Base-by-base conservation (phyloP, 1,284 basidiomycete genomes). In the Salmacisia buchloeana region DNA sequence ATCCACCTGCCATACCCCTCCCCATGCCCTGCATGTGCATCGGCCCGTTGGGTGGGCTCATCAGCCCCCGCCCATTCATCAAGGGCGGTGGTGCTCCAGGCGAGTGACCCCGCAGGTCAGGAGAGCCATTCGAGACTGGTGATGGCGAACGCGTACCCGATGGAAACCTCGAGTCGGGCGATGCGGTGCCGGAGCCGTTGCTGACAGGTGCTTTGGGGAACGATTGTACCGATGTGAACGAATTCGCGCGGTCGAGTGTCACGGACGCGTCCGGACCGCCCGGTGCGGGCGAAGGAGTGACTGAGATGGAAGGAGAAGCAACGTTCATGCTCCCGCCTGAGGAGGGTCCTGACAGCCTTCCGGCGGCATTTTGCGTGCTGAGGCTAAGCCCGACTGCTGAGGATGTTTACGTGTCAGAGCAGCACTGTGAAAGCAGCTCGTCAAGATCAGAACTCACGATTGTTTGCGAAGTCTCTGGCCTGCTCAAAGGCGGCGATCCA, bases 401-500 rank as follows among this genome's bases (percentile, higher is more conserved):
- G 1, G 10, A 1, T 38, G 12, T n/a, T n/a, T 12, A 2, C 35
- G 15, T 38, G 9, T 38, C 35, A 9, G 9, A n/a, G 18, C 12
- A 43, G 41, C 41, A 43, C 23, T 43, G 18, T 43, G 41, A 1
- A 7, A 1, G 12, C 12, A 7, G 41, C 23, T 43, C 41, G 6
- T n/a, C 63, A 83, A 82, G 68, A 85, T 76, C 65, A 86, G 23
- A 61, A 83, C 87, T 81, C 76, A 92, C 91, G 80, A 46, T 84
- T 84, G 36, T 84, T 82, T 34, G 91, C 90, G 79, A 92, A 91
- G 29, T 89, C 87, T 66, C 91, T 89, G 74, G 91, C 94, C 35
- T 92, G 91, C 49, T 83, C 83, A 78, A 97, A 86, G 72, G 91
- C 89, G n/a, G 83, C 79, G 45, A 91, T 80, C 74, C 93, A 84